These are phyloP conservation scores for Ceriops zippeliana DNA, from an alignment of 345 rosid genomes.

Conservation along the genomic window DNA sequence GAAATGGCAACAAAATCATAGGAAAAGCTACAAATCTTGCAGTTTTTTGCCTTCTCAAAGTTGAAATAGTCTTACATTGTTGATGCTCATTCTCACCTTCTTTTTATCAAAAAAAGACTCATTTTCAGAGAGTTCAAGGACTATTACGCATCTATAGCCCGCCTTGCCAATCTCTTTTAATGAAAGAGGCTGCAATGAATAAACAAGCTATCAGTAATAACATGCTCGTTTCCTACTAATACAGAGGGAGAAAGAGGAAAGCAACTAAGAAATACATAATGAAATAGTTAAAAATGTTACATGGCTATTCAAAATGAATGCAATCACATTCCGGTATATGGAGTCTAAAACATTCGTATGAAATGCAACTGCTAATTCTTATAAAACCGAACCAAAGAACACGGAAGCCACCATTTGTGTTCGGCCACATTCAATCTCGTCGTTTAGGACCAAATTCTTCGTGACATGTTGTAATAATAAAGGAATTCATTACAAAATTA, in stretches of 20 bases:
- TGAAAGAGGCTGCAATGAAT: constrained; percentile 38
- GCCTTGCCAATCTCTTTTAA: constrained; percentile 23
- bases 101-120: constrained; percentile 58
- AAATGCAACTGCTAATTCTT: too few species aligned
- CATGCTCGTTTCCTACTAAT: not conserved
- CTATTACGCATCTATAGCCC: constrained; percentile 30
- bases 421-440: too few species aligned
- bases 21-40: not conserved
- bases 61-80: not conserved
- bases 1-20: too few species aligned
- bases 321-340: too few species aligned
- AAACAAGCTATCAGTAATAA: not conserved
- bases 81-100: constrained; percentile 41
- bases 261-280: not conserved
- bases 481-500: too few species aligned
- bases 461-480: too few species aligned
- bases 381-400: too few species aligned
- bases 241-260: not conserved
- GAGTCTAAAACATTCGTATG: too few species aligned
- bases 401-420: too few species aligned
- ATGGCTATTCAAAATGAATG: not conserved
- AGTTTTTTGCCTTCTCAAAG: not conserved
- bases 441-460: too few species aligned
- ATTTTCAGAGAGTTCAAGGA: constrained; percentile 47
- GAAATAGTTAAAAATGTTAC: not conserved